These are phyloP conservation scores for Leccinum disarticulatum DNA, from an alignment of 768 basidiomycete genomes.

Conservation along the genomic window DNA sequence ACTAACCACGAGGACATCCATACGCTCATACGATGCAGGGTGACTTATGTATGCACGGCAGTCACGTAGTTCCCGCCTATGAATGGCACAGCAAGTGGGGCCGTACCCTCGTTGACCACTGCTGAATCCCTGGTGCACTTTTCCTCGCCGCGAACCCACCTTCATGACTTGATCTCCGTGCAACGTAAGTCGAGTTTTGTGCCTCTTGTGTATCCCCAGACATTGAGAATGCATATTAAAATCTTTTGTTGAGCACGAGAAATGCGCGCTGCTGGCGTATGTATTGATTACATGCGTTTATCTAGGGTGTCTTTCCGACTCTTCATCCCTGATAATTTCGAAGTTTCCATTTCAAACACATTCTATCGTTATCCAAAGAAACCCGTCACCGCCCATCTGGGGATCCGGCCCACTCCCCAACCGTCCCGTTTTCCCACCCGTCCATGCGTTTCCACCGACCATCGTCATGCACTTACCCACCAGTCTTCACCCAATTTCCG, in stretches of 20 bases:
- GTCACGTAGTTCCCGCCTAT: slow-evolving; percentile 7
- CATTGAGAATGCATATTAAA: slow-evolving; percentile 1
- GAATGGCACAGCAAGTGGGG: slow-evolving; percentile 23
- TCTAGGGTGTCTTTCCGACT: slow-evolving; percentile 11
- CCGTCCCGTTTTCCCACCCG: slow-evolving; percentile 4
- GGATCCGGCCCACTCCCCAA: not conserved
- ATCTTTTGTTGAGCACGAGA: slow-evolving; percentile 10
- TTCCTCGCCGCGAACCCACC: slow-evolving; percentile 16
- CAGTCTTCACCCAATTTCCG: slow-evolving; percentile 20
- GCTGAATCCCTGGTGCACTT: slow-evolving; percentile 5
- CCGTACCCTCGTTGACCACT: slow-evolving; percentile 18
- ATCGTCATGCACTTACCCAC: slow-evolving; percentile 11
- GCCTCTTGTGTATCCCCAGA: not conserved
- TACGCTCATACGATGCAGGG: slow-evolving; percentile 13
- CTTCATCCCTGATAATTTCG: slow-evolving; percentile 10
- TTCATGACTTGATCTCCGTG: slow-evolving; percentile 21
- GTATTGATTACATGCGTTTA: slow-evolving; percentile 11
- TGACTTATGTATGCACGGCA: slow-evolving; percentile 27
- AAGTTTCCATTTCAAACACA: slow-evolving; percentile 9
- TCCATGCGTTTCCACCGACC: slow-evolving; percentile 4
- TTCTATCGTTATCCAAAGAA: slow-evolving; percentile 10
- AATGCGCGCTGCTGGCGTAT: not conserved
- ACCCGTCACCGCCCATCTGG: slow-evolving; percentile 9
- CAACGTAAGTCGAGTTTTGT: not conserved
- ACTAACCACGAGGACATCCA: slow-evolving; percentile 25